Conservation (phyloP, 1,284 basidiomycete species). For the Microbotryomycetes sp. region DNA sequence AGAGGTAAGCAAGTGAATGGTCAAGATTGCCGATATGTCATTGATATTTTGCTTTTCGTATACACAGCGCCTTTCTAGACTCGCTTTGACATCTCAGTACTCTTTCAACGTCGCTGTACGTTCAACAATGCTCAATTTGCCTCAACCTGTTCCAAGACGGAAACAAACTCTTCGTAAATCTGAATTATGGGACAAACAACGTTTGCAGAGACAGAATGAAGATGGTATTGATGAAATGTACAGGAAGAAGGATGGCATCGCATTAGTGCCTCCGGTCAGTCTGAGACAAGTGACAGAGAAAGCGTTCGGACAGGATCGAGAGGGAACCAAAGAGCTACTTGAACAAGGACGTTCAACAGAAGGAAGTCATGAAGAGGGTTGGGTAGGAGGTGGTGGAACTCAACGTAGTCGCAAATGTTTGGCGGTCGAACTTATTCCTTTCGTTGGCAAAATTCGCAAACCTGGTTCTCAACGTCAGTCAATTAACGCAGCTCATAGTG, state of each 20-base stretch:
- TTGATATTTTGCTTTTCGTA: conserved; percentile 13
- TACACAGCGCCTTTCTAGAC: conserved; percentile 17
- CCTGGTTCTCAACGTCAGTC: conserved; percentile 22
- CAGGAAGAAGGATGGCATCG: conserved; percentile 32
- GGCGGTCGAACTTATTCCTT: conserved; percentile 42
- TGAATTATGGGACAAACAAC: conserved; percentile 47
- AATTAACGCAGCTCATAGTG: too few relatives aligned
- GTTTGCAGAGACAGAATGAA: conserved; percentile 40
- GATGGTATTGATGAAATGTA: conserved; percentile 39
- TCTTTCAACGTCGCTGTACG: conserved; percentile 72
- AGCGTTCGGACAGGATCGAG: conserved; percentile 1
- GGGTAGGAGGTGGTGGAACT: background rate
- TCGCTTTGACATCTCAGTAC: conserved; percentile 46
- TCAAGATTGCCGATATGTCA: too few relatives aligned
- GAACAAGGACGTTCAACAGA: background rate
- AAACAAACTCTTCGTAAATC: conserved; percentile 63
- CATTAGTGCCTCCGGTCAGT: conserved; percentile 32
- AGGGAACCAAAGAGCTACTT: conserved; percentile 3
- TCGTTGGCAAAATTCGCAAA: conserved; percentile 41
- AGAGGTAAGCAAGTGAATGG: conserved; percentile 61
- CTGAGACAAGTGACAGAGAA: conserved; percentile 15
- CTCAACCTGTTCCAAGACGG: conserved; percentile 69
- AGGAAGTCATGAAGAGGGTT: background rate
- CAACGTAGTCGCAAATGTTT: conserved; percentile 34
- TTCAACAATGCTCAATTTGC: conserved; percentile 72